phyloP scores from a whole-genome alignment of 345 rosid species.

The Draba incana region DNA sequence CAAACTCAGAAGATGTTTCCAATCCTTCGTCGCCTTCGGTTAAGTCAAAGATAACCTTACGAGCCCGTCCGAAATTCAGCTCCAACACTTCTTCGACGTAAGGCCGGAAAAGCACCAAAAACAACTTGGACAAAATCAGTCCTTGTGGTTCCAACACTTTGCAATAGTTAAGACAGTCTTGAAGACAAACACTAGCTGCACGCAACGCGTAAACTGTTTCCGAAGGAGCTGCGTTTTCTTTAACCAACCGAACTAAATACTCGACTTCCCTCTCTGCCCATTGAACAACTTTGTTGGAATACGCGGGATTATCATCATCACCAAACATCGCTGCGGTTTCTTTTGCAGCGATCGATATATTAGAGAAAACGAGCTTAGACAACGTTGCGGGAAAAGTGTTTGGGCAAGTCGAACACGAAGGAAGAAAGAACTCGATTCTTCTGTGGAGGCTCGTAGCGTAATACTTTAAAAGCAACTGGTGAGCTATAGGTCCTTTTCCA shows the following conservation, averaged over 20 bases:
- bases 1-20: conserved; percentile 55
- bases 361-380: conserved; percentile 78
- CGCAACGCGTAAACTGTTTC: conserved; percentile 77
- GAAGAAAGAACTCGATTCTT: conserved; percentile 67
- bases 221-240: conserved; percentile 79
- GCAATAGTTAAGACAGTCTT: conserved; percentile 82
- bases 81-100: conserved; percentile 92
- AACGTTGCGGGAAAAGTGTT: conserved; percentile 77
- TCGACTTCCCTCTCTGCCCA: conserved; percentile 98
- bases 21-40: conserved; percentile 60
- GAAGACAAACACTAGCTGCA: conserved; percentile 74
- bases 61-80: conserved; percentile 83
- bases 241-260: conserved; percentile 75
- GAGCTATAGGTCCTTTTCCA: conserved; percentile 88
- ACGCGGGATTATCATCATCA: conserved; percentile 88
- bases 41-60: conserved; percentile 63
- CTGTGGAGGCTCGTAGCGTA: conserved; percentile 59
- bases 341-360: conserved; percentile 62
- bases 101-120: conserved; percentile 82
- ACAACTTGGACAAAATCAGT: conserved; percentile 74
- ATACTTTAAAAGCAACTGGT: conserved; percentile 67
- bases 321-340: conserved; percentile 81
- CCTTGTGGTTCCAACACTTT: conserved; percentile 82
- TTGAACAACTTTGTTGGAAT: conserved; percentile 82
- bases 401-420: conserved; percentile 74